Base-by-base conservation (phyloP, 2,329 filamentous ascomycete species). In the Ophiostoma tasmaniense region DNA sequence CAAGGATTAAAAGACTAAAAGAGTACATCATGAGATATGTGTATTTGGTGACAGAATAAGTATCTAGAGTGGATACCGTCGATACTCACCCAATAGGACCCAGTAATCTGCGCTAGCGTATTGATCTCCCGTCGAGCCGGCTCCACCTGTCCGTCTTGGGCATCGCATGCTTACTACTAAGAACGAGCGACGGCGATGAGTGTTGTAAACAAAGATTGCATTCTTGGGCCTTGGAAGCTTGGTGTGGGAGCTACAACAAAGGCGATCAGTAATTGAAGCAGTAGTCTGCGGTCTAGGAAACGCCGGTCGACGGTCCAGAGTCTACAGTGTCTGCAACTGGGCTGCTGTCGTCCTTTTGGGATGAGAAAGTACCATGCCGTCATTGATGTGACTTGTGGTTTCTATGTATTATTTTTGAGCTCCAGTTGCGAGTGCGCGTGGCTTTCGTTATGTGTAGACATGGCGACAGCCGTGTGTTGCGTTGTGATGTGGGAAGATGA, bases 121-220 rank as follows among this genome's bases (percentile, higher is more conserved):
- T 64, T 35, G 61, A 64, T 64, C 61, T 64, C 61, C 61, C 61
- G 61, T 13, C 33, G 20, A 39, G 61, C 61, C 61, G 61, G 61
- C 20, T 37, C 61, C 61, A 64, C 61, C n/a, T 64, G 61, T 33
- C 61, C 61, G 61, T 64, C 61, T 64, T 64, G 61, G 61, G 33
- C 33, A 39, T 64, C 33, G 61, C n/a, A 33, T 64, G 61, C 39
- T 42, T 30, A 66, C 37, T 35, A 35, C 20, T 39, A 35, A 2
- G 14, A 25, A 5, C 20, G 61, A 30, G 61, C 61, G 61, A 37
- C 61, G 30, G 17, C 20, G 22, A 65, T 10, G 22, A 25, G 33
- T 25, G 37, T 25, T 35, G 37, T 42, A 65, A 65, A 65, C 64
- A 65, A 65, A 66, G 64, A 45, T 66, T 66, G 35, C 64, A 66